Percentiles rank a stretch among this genome's conserved stretches.
These are phyloP conservation scores for Leccinum subgranulosum DNA, from an alignment of 768 basidiomycete genomes.

Conservation along the genomic window DNA sequence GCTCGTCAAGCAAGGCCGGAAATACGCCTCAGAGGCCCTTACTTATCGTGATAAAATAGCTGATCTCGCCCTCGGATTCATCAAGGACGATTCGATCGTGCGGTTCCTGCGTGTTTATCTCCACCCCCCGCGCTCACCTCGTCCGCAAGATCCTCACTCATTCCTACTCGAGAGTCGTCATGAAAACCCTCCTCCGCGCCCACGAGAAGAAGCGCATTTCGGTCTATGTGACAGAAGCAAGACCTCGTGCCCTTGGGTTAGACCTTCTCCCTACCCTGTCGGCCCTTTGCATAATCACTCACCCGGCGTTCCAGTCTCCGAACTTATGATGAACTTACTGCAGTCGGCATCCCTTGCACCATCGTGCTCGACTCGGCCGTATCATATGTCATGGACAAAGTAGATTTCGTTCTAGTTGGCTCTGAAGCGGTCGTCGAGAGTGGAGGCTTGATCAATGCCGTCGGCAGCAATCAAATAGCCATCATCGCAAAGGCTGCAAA, in stretches of 20 bases:
- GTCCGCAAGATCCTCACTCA: constrained; percentile 84
- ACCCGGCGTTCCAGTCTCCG: constrained; percentile 56
- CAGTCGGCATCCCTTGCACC: constrained; percentile 91
- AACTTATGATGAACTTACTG: constrained; percentile 84
- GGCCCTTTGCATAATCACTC: constrained; percentile 2
- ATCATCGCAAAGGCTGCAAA: constrained; percentile 92
- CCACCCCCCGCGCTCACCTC: constrained; percentile 13
- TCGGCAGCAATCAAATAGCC: constrained; percentile 96
- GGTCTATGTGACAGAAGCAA: constrained; percentile 96
- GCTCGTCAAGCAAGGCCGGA: constrained; percentile 76
- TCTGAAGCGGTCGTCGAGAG: constrained; percentile 98
- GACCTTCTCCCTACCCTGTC: constrained; percentile 25
- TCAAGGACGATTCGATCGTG: constrained; percentile 92
- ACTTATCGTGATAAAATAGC: constrained; percentile 90
- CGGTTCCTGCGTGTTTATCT: constrained; percentile 21
- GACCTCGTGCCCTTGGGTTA: constrained; percentile 85
- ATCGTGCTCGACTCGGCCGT: constrained; percentile 96
- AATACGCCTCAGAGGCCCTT: constrained; percentile 74
- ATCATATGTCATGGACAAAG: constrained; percentile 94
- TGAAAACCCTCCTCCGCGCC: constrained; percentile 87
- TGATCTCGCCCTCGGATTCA: constrained; percentile 83
- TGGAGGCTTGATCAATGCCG: constrained; percentile 87
- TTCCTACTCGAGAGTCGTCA: constrained; percentile 94
- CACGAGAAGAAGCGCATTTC: constrained; percentile 91
- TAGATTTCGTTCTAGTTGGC: constrained; percentile 93